Percentiles rank a stretch among this genome's conserved stretches.
Evolutionary conservation across 257 asterid genomes (phyloP).

Genomic region (Fraxinus pennsylvanica): DNA sequence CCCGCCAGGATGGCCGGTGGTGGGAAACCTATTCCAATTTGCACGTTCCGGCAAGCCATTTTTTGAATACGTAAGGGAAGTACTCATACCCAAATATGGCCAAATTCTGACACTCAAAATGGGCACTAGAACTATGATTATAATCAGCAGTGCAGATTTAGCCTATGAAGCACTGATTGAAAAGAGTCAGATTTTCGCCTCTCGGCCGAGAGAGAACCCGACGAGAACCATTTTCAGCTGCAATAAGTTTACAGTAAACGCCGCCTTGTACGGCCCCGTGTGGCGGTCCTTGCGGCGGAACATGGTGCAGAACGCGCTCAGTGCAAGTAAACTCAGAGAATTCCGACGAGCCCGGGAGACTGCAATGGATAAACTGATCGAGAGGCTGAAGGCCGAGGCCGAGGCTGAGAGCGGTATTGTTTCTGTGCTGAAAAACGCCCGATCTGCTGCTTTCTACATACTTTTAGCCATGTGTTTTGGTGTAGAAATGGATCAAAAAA

Average conservation of each 20-base stretch:
- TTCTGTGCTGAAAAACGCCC: constrained; percentile 68
- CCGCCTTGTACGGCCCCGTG: constrained; percentile 73
- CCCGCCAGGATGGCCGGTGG: constrained; percentile 84
- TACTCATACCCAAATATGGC: constrained; percentile 62
- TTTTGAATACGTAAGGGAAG: constrained; percentile 64
- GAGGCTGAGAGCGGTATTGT: constrained; percentile 56
- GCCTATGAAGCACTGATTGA: constrained; percentile 67
- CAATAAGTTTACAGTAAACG: constrained; percentile 82
- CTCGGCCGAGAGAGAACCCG: constrained; percentile 79
- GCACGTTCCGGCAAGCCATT: constrained; percentile 81
- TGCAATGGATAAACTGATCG: constrained; percentile 71
- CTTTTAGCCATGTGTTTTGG: constrained; percentile 82
- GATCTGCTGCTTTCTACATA: constrained; percentile 72
- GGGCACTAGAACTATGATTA: constrained; percentile 86
- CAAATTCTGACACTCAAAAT: constrained; percentile 71
- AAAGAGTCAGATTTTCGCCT: constrained; percentile 73
- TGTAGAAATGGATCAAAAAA: constrained; percentile 67
- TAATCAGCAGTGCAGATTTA: constrained; percentile 53
- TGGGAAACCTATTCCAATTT: constrained; percentile 87
- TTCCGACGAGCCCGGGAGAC: constrained; percentile 51
- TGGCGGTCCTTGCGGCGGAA: constrained; percentile 89
- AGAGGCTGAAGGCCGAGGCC: constrained; percentile 55
- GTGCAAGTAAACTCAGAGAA: constrained; percentile 53
- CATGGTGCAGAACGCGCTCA: constrained; percentile 88
- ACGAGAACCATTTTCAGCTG: constrained; percentile 82